Evolutionary conservation across 257 asterid species (phyloP).

Genomic region (Lantana camara): DNA sequence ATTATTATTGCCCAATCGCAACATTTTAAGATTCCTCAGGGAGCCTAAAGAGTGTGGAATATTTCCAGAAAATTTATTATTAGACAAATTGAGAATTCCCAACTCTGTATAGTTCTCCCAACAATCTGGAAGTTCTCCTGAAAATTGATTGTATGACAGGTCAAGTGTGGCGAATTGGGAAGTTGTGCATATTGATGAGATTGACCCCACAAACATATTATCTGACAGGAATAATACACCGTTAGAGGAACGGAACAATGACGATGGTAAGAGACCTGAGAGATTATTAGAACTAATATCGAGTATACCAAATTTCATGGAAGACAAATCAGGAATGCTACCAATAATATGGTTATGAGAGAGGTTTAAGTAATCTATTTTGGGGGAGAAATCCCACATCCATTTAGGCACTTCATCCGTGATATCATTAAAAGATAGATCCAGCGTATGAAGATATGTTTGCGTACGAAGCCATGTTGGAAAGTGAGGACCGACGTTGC

Average conservation of each 20-base stretch:
- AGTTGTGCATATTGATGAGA: constrained; percentile 18
- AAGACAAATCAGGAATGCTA: constrained; percentile 15
- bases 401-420: constrained; percentile 36
- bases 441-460: not conserved
- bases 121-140: constrained; percentile 31
- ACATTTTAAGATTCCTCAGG: not conserved
- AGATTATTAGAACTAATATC: constrained; percentile 35
- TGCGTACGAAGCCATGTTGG: constrained; percentile 40
- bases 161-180: not conserved
- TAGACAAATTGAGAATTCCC: constrained; percentile 9
- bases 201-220: constrained; percentile 28
- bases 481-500: constrained; percentile 36
- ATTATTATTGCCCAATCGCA: constrained; percentile 11
- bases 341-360: constrained; percentile 43
- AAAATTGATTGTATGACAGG: constrained; percentile 26
- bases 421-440: constrained; percentile 27
- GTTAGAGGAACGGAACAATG: not conserved
- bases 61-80: constrained; percentile 30
- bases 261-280: constrained; percentile 8
- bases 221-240: not conserved
- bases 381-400: constrained; percentile 26
- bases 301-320: not conserved
- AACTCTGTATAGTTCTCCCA: constrained; percentile 2
- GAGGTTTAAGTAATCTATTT: constrained; percentile 19
- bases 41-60: constrained; percentile 23